phyloP scores from a whole-genome alignment of 148 eudicot genomes.

The Camellia granthamiana region DNA sequence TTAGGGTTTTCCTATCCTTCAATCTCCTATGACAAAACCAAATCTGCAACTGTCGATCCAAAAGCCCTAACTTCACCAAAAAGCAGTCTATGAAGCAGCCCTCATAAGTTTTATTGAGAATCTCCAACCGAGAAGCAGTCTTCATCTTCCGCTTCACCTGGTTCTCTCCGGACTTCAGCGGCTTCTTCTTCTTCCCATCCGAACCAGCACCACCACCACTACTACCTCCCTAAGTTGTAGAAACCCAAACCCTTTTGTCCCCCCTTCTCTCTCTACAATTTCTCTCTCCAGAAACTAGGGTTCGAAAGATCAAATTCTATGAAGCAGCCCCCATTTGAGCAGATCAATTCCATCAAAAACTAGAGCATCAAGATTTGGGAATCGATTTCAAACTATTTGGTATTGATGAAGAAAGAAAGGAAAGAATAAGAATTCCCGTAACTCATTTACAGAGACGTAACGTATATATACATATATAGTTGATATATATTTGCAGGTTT shows the following conservation, averaged over 20 bases:
- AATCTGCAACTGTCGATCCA: conserved; percentile 91
- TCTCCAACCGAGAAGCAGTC: conserved; percentile 71
- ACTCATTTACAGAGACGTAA: too few relatives aligned
- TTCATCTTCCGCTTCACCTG: conserved; percentile 83
- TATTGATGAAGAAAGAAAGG: conserved; percentile 9
- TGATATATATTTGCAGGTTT: too few relatives aligned
- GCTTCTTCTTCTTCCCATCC: conserved; percentile 46
- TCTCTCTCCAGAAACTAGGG: not conserved
- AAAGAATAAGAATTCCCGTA: not conserved
- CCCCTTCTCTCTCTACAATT: not conserved
- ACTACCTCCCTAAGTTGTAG: conserved; percentile 27
- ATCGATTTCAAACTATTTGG: not conserved
- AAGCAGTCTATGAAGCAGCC: conserved; percentile 21
- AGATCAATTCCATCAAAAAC: too few relatives aligned
- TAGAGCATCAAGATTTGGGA: not conserved
- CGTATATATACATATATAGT: too few relatives aligned
- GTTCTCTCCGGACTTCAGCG: conserved; percentile 46
- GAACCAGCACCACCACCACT: conserved; percentile 27
- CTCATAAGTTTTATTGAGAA: conserved; percentile 72
- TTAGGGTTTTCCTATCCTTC: conserved; percentile 54
- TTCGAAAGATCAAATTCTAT: too few relatives aligned
- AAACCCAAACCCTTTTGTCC: not conserved
- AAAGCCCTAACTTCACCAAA: conserved; percentile 57
- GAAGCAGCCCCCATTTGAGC: too few relatives aligned
- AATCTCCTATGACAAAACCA: conserved; percentile 92